Base-by-base conservation (phyloP, 2,329 filamentous ascomycete species). In the Chaetothyriales sp. region DNA sequence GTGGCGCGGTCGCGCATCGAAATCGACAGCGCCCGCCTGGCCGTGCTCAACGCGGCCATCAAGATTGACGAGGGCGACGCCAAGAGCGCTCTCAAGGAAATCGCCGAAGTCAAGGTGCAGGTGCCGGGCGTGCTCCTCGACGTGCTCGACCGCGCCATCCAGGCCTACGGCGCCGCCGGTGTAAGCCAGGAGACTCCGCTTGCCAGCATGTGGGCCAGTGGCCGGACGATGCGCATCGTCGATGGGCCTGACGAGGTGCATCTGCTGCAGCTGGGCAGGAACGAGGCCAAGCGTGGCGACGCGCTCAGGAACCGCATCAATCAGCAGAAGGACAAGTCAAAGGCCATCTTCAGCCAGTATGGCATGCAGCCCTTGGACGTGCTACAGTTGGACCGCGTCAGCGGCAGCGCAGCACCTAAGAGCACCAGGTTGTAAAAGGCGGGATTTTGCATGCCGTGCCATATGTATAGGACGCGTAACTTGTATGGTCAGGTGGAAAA, bases 161-260 rank as follows among this genome's bases (percentile, higher is more conserved):
- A 97, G 76, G 79, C 86, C 0, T 94, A 89, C 63, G 90, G 90
- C 54, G 90, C 83, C 53, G 88, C 86, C 5, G 90, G 90, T 65
- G 84, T 97, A 48, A 86, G 81, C 64, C 92, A 97, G 74, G 90
- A 97, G 65, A 97, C 92, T 1, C 92, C 92, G 20, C 73, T 97
- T 58, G 89, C 88, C 15, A 77, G 76, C 66, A 50, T 48, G 46
- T 56, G 54, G 54, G 83, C 89, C 80, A 94, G 87, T 82, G 95
- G 88, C 63, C 76, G 88, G 53, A 94, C 89, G 5, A 74, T 95
- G 67, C 77, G 86, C 55, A 79, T 95, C 60, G 89, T 87, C 0
- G 90, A 97, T 69, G 92, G 90, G 0, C 90, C 90, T 0, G 92
- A 97, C 69, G 92, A 97, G 79, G 92, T 97, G 55, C 92, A 94